Evolutionary conservation across 768 basidiomycete genomes (phyloP).

Genomic region (Panaeolus cyanescens): DNA sequence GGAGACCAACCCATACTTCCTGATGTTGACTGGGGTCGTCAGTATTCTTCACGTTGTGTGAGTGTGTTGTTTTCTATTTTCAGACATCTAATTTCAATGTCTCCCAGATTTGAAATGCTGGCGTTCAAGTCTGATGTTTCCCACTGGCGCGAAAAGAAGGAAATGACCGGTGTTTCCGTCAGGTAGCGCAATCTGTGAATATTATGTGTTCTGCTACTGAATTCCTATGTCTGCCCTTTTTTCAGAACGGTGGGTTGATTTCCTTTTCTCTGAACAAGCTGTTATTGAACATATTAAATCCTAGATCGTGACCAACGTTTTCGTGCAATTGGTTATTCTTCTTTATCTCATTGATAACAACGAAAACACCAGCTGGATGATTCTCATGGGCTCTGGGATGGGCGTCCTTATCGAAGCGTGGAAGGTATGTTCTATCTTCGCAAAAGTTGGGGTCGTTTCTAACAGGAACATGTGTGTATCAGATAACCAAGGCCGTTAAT

Average conservation of each 20-base stretch:
- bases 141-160: conserved; percentile 94
- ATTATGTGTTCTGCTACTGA: too few relatives aligned
- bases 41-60: conserved; percentile 86
- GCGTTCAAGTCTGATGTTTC: conserved; percentile 95
- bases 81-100: conserved; percentile 1
- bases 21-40: conserved; percentile 82
- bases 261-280: conserved; percentile 6
- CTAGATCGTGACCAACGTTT: conserved; percentile 86
- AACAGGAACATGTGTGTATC: conserved; percentile 3
- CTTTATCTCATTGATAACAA: conserved; percentile 96
- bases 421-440: conserved; percentile 60
- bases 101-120: conserved; percentile 79
- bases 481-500: conserved; percentile 92
- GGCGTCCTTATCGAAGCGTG: conserved; percentile 89
- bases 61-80: conserved; percentile 30
- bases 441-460: conserved; percentile 11
- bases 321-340: conserved; percentile 88
- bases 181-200: too few relatives aligned
- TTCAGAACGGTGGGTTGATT: conserved; percentile 53
- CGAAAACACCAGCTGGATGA: conserved; percentile 97
- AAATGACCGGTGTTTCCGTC: conserved; percentile 93
- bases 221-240: too few relatives aligned
- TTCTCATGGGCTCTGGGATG: conserved; percentile 83
- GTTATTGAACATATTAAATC: conserved; percentile 1
- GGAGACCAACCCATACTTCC: conserved; percentile 87